Evolutionary conservation across 2,329 filamentous ascomycete species (phyloP).

Genomic region (Aspergillus puulaauensis): DNA sequence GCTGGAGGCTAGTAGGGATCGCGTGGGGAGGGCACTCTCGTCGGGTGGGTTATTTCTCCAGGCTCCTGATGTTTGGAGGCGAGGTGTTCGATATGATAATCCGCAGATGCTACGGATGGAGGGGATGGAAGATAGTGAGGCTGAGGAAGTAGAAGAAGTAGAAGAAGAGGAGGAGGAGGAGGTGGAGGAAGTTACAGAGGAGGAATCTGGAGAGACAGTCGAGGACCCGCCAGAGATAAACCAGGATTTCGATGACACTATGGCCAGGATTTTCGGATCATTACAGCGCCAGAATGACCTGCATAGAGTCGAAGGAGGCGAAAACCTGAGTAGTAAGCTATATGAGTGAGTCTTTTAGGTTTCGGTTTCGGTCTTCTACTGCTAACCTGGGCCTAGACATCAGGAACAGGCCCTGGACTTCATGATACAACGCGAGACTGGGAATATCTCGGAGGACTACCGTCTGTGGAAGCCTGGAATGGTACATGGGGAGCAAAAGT

Average conservation of each 20-base stretch:
- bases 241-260: neutral
- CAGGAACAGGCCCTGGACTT: constrained; percentile 4
- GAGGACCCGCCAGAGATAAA: neutral
- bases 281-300: neutral
- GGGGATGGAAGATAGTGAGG: neutral
- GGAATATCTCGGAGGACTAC: neutral
- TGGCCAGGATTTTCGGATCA: neutral
- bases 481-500: neutral
- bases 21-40: neutral
- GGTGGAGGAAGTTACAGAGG: neutral
- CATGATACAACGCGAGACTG: constrained; percentile 2
- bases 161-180: neutral
- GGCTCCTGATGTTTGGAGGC: neutral
- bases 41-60: neutral
- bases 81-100: neutral
- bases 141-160: neutral
- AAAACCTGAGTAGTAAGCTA: neutral
- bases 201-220: neutral
- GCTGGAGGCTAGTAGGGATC: neutral
- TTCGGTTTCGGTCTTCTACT: no score
- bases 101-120: constrained; percentile 1
- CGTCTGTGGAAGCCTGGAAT: neutral
- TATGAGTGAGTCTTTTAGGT: neutral
- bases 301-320: neutral
- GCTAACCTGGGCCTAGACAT: neutral